Evolutionary conservation across 768 basidiomycete species (phyloP), one percentile per base, ranked within the genome.

Genomic region (Hebeloma cylindrosporum): DNA sequence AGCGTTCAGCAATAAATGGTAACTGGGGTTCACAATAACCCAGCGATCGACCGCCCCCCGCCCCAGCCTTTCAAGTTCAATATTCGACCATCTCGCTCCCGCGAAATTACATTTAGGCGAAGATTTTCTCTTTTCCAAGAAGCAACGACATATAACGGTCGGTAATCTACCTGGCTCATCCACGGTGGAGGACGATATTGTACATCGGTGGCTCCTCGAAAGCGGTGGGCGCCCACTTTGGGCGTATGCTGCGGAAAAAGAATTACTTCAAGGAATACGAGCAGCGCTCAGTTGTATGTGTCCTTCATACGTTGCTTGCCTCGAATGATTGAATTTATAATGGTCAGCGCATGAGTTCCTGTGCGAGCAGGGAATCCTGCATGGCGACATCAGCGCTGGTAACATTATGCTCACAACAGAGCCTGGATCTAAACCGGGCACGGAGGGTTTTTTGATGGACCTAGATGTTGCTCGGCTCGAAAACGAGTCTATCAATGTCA

Each of bases 321-420:
- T 13, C 5, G 17, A 8, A n/a, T 14, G 2, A 13, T 7, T 23
- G 28, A 23, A 7, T 2, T 10, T 16, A 9, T 21, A 4, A 28
- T 11, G 6, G 14, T 8, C 29, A 40, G 30, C 30, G 9, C 30
- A 40, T 26, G 11, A 23, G n/a, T 14, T 11, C 7, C 34, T 44
- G n/a, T 6, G 5, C 20, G 25, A 23, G 3, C 30, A 21, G 29
- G 35, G 29, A 5, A 37, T 37, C 6, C 44, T 33, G 13, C 32
- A 40, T 27, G 14, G 37, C 7, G 46, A 34, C 18, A 33, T 40
- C 9, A 40, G 20, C 18, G 17, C 30, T 6, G 39, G 39, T 3
- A 45, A 45, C n/a, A 14, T 38, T 8, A 25, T 45, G 17, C 20
- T 45, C 27, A n/a, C n/a, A n/a, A n/a, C n/a, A n/a, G n/a, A n/a